A percentile compares a stretch with the other conserved stretches of the same genome.
phyloP scores from a whole-genome alignment of 306 rosid genomes.

The Vigna unguiculata region DNA sequence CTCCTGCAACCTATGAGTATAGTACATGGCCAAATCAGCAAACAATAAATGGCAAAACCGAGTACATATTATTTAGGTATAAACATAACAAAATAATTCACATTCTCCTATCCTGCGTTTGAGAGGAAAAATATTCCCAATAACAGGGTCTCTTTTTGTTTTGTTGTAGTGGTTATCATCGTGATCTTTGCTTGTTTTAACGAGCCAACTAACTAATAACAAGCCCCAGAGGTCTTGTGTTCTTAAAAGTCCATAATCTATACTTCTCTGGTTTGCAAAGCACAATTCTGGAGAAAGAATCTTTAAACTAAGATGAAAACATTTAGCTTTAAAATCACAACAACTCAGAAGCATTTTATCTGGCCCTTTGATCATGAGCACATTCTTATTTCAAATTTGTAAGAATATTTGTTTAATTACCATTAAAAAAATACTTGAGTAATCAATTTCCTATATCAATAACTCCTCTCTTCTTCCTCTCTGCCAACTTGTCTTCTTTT shows the following conservation, averaged over 20 bases:
- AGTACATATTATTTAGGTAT: slow-evolving; percentile 24
- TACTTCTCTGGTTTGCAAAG: background rate
- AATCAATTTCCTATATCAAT: background rate
- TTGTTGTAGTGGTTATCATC: background rate
- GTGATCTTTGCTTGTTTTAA: background rate
- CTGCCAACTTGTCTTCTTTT: background rate
- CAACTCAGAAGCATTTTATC: background rate
- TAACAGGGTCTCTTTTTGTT: background rate
- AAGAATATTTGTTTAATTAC: background rate
- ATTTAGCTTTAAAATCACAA: background rate
- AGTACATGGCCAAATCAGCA: slow-evolving; percentile 35
- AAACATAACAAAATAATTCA: too few relatives aligned
- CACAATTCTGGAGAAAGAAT: too few relatives aligned
- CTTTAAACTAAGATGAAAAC: background rate
- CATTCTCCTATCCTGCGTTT: background rate
- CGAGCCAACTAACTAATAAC: background rate
- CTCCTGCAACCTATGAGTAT: slow-evolving; percentile 75
- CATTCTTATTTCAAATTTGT: background rate
- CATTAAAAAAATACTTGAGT: background rate
- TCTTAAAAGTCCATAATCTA: background rate
- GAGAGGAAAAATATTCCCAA: background rate
- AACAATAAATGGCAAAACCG: slow-evolving; percentile 31
- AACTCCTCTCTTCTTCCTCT: background rate
- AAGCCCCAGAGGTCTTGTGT: background rate
- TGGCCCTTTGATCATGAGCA: background rate